Base-by-base conservation (phyloP, 2,329 filamentous ascomycete genomes). In the Diaporthe nobilis region DNA sequence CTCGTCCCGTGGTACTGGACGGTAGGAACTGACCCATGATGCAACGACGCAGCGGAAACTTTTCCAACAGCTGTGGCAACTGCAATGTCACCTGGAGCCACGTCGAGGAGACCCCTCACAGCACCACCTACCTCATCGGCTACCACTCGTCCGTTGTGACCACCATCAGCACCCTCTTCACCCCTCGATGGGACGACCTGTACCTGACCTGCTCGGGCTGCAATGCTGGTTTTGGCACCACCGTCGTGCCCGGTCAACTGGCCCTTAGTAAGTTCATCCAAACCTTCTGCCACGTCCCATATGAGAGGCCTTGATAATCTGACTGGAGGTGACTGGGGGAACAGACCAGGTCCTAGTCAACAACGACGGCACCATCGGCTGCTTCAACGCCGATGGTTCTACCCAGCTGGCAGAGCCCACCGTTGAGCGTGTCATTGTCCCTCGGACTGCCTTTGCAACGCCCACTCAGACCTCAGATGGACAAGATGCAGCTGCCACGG, bases 301-400 rank as follows among this genome's bases (percentile, higher is more conserved):
- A 12, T 28, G 65, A 9, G 12, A 34, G 4, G 4, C 3, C 31
- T 44, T 17, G 10, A 9, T 39, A 13, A 31, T 31, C 57, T 72
- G 47, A 72, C 57, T 53, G 15, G 20, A 12, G 37, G 37, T 39
- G 37, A 39, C 9, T 39, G 37, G 20, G 42, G 22, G 8, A 47
- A 34, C 34, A 86, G 85, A 86, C 76, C 78, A 78, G 7, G 68
- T 85, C 25, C 73, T 86, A 39, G 83, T 81, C 78, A 83, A 86
- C 73, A 79, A 80, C 10, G 78, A 86, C 57, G 85, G 85, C 7
- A 77, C 77, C n/a, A 77, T 85, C 67, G 84, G 83, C 22, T 87
- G 85, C 79, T 86, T 83, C 76, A 79, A 79, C 49, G 80, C 81
- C 44, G 71, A 80, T 15, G 85, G 85, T 9, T 37, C 71, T 25